Conservation (phyloP, 345 rosid species). For the Trapa incisa region DNA sequence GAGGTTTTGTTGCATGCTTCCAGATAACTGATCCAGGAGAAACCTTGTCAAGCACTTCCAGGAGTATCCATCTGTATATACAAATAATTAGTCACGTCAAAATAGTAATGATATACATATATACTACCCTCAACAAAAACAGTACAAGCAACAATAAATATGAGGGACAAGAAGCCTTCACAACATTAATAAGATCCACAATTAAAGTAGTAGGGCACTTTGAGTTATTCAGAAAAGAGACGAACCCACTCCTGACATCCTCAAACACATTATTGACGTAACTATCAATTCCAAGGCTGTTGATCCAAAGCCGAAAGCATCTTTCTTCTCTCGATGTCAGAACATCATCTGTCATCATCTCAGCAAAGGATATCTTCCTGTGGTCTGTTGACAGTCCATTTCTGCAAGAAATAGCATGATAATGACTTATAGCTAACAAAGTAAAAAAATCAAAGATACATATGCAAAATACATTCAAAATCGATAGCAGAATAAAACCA, state of each 20-base stretch:
- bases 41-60: conserved; percentile 87
- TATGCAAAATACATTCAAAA: background rate
- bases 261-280: conserved; percentile 81
- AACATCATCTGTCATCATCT: conserved; percentile 83
- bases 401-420: conserved; percentile 31
- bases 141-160: too few relatives aligned
- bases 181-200: background rate
- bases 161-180: background rate
- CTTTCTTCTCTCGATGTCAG: conserved; percentile 82
- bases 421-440: background rate
- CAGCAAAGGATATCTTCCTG: conserved; percentile 61
- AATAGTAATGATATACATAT: background rate
- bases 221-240: conserved; percentile 5
- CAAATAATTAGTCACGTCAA: background rate
- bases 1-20: conserved; percentile 90
- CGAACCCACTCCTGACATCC: conserved; percentile 86
- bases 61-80: conserved; percentile 63
- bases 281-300: conserved; percentile 63
- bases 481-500: background rate
- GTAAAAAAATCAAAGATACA: background rate
- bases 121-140: background rate
- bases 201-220: background rate
- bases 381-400: conserved; percentile 67
- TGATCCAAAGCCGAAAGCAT: conserved; percentile 89
- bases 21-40: conserved; percentile 76